A percentile compares a stretch with the other conserved stretches of the same genome.
Evolutionary conservation across 495 filamentous ascomycete genomes (phyloP).

Genomic region (Penicillium verhagenii): DNA sequence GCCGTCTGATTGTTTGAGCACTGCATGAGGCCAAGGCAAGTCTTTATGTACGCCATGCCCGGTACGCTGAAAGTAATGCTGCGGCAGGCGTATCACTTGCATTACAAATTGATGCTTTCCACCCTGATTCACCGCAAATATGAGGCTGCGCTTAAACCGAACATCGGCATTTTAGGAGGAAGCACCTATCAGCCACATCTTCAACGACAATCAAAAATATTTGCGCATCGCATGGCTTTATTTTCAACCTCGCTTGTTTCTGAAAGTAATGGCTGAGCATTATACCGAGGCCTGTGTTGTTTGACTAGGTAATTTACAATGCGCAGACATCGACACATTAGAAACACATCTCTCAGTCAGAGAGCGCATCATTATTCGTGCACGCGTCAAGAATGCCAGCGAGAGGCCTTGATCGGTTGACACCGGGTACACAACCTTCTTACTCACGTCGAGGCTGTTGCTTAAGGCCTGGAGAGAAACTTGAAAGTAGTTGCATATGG

Average conservation of each 20-base stretch:
- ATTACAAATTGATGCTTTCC: background rate
- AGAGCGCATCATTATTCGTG: too few relatives aligned
- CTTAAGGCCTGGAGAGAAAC: too few relatives aligned
- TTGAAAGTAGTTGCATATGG: background rate
- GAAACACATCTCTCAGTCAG: too few relatives aligned
- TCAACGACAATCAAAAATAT: too few relatives aligned
- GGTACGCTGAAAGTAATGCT: background rate
- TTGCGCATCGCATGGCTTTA: background rate
- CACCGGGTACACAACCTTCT: too few relatives aligned
- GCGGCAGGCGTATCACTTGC: background rate
- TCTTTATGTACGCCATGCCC: background rate
- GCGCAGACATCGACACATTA: too few relatives aligned
- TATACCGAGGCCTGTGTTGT: background rate
- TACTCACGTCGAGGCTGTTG: background rate
- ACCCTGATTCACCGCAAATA: background rate
- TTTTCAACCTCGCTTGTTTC: background rate
- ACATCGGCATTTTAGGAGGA: background rate
- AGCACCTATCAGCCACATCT: background rate
- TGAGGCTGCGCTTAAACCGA: background rate
- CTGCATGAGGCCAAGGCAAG: background rate
- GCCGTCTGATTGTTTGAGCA: background rate
- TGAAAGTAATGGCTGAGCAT: background rate
- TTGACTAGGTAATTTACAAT: background rate
- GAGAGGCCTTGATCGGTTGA: background rate
- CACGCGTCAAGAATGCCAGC: background rate